phyloP scores from a whole-genome alignment of 306 rosid genomes.

The Echinosophora koreensis region DNA sequence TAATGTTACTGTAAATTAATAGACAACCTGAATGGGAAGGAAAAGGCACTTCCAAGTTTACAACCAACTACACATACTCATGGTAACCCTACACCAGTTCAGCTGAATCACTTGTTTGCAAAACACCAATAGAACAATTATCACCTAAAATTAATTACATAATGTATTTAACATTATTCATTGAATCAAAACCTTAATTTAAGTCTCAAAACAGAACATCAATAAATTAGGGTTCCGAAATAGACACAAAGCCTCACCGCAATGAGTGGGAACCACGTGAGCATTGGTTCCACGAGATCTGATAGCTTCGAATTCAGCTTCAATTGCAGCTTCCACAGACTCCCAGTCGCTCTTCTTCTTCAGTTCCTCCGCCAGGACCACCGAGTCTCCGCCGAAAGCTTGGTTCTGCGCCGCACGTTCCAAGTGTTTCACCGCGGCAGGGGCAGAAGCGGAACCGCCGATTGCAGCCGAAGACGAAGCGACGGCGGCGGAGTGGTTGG shows the following conservation, averaged over 20 bases:
- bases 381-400: conserved; percentile 42
- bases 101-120: conserved; percentile 33
- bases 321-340: conserved; percentile 74
- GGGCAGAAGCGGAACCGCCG: conserved; percentile 34
- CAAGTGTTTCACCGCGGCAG: conserved; percentile 53
- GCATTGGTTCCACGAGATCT: conserved; percentile 79
- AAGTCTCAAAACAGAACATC: neutral
- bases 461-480: neutral
- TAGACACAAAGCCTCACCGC: conserved; percentile 65
- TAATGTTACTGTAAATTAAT: neutral
- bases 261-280: conserved; percentile 87
- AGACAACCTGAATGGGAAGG: neutral
- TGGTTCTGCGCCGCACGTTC: conserved; percentile 39
- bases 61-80: conserved; percentile 11
- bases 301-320: conserved; percentile 75
- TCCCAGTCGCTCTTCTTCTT: conserved; percentile 66
- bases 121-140: conserved; percentile 21
- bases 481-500: conserved; percentile 44
- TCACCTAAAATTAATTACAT: neutral
- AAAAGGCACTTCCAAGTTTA: neutral
- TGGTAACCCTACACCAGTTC: conserved; percentile 28
- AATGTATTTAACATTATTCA: conserved; percentile 19
- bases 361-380: conserved; percentile 57
- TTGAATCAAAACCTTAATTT: conserved; percentile 13
- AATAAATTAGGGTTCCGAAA: conserved; percentile 51